A percentile compares a stretch with the other conserved stretches of the same genome.
phyloP scores from a whole-genome alignment of 441 rosid species.

The Syzygium malaccense region DNA sequence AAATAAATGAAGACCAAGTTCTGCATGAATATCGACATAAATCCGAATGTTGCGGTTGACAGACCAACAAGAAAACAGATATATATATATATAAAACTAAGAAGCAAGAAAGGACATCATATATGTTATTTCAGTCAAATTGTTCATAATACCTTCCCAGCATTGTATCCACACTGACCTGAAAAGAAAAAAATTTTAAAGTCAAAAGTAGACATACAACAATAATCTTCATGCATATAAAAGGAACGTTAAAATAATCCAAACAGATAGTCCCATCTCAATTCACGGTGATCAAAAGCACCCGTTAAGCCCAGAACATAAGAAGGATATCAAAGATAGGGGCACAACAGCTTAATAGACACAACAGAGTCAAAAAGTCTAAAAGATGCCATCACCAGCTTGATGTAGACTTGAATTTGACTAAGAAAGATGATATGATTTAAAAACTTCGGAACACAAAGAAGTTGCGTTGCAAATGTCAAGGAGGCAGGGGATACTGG shows the following conservation, averaged over 20 bases:
- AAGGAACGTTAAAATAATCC: neutral
- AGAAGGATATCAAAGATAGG: neutral
- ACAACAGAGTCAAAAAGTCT: neutral
- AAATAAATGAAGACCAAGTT: neutral
- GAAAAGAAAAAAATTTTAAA: constrained; percentile 15
- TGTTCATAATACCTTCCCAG: constrained; percentile 52
- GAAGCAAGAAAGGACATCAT: neutral
- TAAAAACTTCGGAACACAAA: neutral
- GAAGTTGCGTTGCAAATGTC: neutral
- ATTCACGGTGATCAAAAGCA: neutral
- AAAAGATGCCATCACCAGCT: neutral
- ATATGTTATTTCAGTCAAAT: constrained; percentile 1
- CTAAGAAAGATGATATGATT: neutral
- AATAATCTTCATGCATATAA: neutral
- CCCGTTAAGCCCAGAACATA: neutral
- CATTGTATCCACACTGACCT: constrained; percentile 77
- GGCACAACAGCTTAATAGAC: neutral
- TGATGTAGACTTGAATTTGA: neutral
- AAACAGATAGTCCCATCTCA: neutral
- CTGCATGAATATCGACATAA: neutral
- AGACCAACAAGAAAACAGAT: neutral
- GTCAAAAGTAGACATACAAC: constrained; percentile 10
- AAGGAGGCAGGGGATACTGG: neutral
- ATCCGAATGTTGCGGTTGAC: neutral
- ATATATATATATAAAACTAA: neutral